Evolutionary conservation across 2,329 filamentous ascomycete species (phyloP).

Genomic region (Albifimbria verrucaria): DNA sequence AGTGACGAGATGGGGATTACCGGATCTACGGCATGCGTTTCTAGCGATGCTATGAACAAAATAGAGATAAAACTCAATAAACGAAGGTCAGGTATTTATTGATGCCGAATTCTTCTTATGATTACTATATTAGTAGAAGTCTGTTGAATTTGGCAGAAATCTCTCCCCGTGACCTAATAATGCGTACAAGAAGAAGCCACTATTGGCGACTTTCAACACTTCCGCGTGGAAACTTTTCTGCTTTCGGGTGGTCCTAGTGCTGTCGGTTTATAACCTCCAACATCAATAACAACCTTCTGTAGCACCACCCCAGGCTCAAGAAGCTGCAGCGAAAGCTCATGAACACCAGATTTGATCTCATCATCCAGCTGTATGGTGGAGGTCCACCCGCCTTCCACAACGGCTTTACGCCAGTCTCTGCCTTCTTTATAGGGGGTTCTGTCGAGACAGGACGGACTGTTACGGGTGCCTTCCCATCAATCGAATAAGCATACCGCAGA

Average conservation of each 20-base stretch:
- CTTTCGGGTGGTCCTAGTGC: conserved; percentile 26
- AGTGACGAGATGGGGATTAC: too few species aligned
- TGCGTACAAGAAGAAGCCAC: too few species aligned
- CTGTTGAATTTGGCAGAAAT: too few species aligned
- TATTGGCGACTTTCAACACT: not conserved
- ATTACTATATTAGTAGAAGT: too few species aligned
- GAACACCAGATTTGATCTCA: conserved; percentile 17
- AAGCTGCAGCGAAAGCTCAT: conserved; percentile 22
- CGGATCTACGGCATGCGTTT: too few species aligned
- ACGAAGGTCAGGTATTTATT: too few species aligned
- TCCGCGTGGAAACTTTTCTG: not conserved
- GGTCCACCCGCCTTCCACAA: conserved; percentile 21
- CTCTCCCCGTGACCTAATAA: too few species aligned
- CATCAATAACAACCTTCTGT: conserved; percentile 26
- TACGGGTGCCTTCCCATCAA: conserved; percentile 15
- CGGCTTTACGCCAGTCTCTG: conserved; percentile 23
- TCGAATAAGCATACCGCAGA: conserved; percentile 21
- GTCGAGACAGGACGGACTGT: conserved; percentile 16
- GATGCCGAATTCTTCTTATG: too few species aligned
- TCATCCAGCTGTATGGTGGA: conserved; percentile 1
- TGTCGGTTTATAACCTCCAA: conserved; percentile 24
- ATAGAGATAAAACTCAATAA: too few species aligned
- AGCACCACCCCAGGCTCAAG: conserved; percentile 27
- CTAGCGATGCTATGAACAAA: too few species aligned
- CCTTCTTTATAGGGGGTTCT: conserved; percentile 17